Evolutionary conservation across 2,329 filamentous ascomycete species (phyloP).

Genomic region (Neurospora sp.): DNA sequence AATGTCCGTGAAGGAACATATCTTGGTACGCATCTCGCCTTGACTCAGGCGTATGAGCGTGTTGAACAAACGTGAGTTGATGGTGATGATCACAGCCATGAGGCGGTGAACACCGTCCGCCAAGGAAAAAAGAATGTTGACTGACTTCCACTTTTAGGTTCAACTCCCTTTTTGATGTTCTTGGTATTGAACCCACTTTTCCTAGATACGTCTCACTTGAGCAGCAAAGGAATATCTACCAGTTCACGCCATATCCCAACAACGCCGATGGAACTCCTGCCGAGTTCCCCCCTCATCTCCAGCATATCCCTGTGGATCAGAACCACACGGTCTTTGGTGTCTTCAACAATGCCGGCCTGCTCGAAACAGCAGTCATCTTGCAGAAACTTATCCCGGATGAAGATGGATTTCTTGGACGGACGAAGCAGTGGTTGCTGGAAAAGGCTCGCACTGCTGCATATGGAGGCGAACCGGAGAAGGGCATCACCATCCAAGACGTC

Average conservation of each 20-base stretch:
- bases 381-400: slow-evolving; percentile 23
- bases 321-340: slow-evolving; percentile 19
- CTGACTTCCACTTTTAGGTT: slow-evolving; percentile 16
- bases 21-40: slow-evolving; percentile 24
- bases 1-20: slow-evolving; percentile 25
- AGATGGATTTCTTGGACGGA: slow-evolving; percentile 22
- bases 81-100: neutral
- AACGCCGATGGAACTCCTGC: slow-evolving; percentile 20
- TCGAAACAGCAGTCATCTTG: slow-evolving; percentile 22
- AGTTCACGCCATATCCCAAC: slow-evolving; percentile 20
- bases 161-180: slow-evolving; percentile 25
- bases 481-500: slow-evolving; percentile 23
- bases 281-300: slow-evolving; percentile 23
- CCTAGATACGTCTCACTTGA: slow-evolving; percentile 22
- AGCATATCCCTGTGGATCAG: slow-evolving; percentile 20
- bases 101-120: neutral
- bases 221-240: slow-evolving; percentile 23
- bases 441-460: slow-evolving; percentile 18
- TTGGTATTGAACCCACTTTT: slow-evolving; percentile 24
- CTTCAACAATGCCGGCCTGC: slow-evolving; percentile 23
- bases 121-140: neutral
- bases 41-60: slow-evolving; percentile 25
- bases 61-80: slow-evolving; percentile 25
- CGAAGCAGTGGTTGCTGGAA: slow-evolving; percentile 22
- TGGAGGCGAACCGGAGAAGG: slow-evolving; percentile 20